Evolutionary conservation across 2,329 filamentous ascomycete species (phyloP).

Genomic region (Fragosphaeria purpurea): DNA sequence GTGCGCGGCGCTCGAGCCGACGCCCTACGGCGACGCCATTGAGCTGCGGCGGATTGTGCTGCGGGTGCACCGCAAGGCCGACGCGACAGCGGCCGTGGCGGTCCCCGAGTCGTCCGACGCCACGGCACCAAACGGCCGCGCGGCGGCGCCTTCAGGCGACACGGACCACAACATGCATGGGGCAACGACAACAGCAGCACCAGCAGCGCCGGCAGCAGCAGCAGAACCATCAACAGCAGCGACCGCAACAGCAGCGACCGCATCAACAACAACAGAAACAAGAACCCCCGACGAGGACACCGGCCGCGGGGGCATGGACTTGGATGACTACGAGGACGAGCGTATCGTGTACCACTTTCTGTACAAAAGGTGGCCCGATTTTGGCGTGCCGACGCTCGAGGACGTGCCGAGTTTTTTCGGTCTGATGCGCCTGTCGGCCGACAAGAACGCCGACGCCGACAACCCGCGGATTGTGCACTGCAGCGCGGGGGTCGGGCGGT

Average conservation of each 20-base stretch:
- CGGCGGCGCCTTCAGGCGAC: no score
- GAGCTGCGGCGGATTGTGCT: slow-evolving; percentile 66
- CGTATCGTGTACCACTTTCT: slow-evolving; percentile 73
- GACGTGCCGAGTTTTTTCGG: slow-evolving; percentile 59
- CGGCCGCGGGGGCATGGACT: neutral
- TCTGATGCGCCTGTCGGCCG: slow-evolving; percentile 57
- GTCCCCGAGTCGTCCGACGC: no score
- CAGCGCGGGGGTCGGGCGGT: slow-evolving; percentile 87
- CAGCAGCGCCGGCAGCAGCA: neutral
- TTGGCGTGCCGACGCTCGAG: slow-evolving; percentile 63
- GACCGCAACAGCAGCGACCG: no score
- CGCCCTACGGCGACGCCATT: slow-evolving; percentile 44
- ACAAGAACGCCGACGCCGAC: slow-evolving; percentile 41
- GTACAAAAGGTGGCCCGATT: slow-evolving; percentile 85
- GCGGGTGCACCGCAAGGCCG: slow-evolving; percentile 26
- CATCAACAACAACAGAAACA: no score
- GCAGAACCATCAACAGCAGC: neutral
- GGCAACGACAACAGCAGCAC: neutral
- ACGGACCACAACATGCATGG: no score
- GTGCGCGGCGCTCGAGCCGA: slow-evolving; percentile 52
- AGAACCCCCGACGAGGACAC: no score
- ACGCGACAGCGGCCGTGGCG: neutral
- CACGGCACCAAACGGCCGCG: neutral
- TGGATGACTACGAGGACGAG: slow-evolving; percentile 32
- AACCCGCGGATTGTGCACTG: slow-evolving; percentile 79